phyloP scores from a whole-genome alignment of 768 basidiomycete species.

The Boletus vermiculosoides region DNA sequence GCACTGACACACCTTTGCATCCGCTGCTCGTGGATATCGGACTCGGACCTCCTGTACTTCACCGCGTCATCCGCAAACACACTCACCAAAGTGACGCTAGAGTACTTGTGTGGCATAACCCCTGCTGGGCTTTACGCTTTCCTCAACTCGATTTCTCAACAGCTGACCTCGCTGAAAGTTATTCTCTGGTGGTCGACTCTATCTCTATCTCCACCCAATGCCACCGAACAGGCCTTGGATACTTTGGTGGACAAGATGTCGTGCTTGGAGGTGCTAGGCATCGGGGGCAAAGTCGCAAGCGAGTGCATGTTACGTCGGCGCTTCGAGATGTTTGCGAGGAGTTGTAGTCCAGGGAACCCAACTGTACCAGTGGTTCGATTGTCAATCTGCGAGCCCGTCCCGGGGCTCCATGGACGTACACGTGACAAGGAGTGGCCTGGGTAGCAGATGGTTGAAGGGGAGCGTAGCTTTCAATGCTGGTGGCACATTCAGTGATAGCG shows the following conservation, averaged over 20 bases:
- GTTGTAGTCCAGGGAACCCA: neutral
- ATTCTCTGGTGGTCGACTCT: neutral
- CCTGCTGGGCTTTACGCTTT: neutral
- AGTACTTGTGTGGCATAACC: neutral
- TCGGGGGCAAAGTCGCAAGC: neutral
- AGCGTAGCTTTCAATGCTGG: no score
- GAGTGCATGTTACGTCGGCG: neutral
- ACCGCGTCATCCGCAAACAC: slow-evolving; percentile 1
- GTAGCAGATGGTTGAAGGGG: neutral
- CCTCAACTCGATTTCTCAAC: neutral
- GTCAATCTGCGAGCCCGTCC: no score
- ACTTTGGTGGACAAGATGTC: neutral
- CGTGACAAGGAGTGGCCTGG: neutral
- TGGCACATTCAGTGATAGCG: no score
- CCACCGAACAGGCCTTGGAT: neutral
- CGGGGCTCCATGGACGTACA: neutral
- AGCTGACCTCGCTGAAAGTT: neutral
- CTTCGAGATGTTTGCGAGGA: neutral
- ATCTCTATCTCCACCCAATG: no score
- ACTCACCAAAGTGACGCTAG: neutral
- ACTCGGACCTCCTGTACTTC: slow-evolving; percentile 1
- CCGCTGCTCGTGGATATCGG: neutral
- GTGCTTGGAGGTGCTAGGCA: neutral
- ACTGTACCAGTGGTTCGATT: neutral
- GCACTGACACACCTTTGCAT: neutral